Evolutionary conservation across 2,329 filamentous ascomycete genomes (phyloP).

Genomic region (Colletotrichum cuscutae): DNA sequence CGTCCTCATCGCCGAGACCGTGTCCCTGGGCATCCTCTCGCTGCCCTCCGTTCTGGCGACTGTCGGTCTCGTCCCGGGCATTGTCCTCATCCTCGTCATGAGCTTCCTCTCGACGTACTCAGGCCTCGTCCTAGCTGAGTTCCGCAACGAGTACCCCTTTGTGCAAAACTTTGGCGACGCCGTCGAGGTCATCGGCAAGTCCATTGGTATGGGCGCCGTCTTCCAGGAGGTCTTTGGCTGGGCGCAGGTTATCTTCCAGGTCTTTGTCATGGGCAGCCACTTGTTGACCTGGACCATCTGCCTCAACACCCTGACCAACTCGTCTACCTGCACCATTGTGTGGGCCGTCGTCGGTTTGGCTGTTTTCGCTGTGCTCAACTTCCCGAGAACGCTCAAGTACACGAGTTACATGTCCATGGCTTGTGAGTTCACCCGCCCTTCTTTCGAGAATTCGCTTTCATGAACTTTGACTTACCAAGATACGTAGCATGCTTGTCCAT

Average conservation of each 20-base stretch:
- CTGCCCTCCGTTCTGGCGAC: constrained; percentile 80
- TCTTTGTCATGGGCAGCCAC: constrained; percentile 77
- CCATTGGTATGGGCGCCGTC: constrained; percentile 58
- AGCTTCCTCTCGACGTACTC: constrained; percentile 75
- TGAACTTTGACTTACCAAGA: not conserved
- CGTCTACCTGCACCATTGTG: constrained; percentile 70
- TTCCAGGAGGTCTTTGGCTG: constrained; percentile 70
- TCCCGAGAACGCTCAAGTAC: constrained; percentile 71
- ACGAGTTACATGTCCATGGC: constrained; percentile 71
- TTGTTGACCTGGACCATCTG: constrained; percentile 75
- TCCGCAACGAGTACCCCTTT: constrained; percentile 76
- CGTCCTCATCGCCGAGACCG: constrained; percentile 55
- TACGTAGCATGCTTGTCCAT: constrained; percentile 66
- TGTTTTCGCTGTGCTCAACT: constrained; percentile 66
- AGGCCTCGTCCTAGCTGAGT: constrained; percentile 68
- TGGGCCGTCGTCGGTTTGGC: constrained; percentile 70
- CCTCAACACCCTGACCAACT: constrained; percentile 70
- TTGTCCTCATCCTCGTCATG: constrained; percentile 75
- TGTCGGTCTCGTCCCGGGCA: constrained; percentile 77
- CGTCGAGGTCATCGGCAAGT: constrained; percentile 63
- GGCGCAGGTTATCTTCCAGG: constrained; percentile 68
- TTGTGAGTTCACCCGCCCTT: constrained; percentile 45
- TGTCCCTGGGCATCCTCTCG: constrained; percentile 69
- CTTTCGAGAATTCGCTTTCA: not conserved
- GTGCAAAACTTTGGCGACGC: constrained; percentile 75